These are phyloP conservation scores for Venturia carpophila DNA, from an alignment of 2,329 filamentous ascomycete genomes.

Conservation along the genomic window DNA sequence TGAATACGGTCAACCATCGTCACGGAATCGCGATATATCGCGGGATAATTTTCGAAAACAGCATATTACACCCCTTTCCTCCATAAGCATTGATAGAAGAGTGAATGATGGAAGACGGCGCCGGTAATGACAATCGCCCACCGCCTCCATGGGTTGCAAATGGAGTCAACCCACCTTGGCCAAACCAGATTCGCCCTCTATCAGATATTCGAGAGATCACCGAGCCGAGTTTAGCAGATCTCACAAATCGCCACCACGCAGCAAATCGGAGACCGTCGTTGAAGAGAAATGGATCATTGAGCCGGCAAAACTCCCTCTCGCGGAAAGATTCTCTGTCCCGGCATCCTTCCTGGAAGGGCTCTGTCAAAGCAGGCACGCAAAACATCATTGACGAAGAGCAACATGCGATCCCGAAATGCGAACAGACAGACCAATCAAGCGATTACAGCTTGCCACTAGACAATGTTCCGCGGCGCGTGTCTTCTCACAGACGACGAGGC, in stretches of 20 bases:
- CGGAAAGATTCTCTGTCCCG: conserved; percentile 1
- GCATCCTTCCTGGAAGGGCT: neutral
- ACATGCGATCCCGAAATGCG: conserved; percentile 12
- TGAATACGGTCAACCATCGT: conserved; percentile 1
- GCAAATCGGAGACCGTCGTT: conserved; percentile 15
- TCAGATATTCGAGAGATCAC: conserved; percentile 45
- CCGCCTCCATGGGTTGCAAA: conserved; percentile 16
- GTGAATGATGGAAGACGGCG: conserved; percentile 7
- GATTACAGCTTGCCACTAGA: conserved; percentile 34
- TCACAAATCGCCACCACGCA: conserved; percentile 25
- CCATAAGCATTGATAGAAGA: conserved; percentile 8
- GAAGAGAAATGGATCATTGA: conserved; percentile 24
- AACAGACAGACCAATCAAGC: conserved; percentile 18
- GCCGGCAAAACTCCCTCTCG: conserved; percentile 16
- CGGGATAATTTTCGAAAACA: neutral
- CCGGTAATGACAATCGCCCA: neutral
- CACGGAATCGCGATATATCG: neutral
- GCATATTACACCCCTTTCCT: neutral
- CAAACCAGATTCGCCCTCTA: conserved; percentile 35
- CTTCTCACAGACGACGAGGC: conserved; percentile 31
- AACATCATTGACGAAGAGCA: conserved; percentile 20
- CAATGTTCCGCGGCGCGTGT: conserved; percentile 40
- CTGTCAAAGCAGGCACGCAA: conserved; percentile 9
- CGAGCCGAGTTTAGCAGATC: conserved; percentile 40
- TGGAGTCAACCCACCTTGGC: conserved; percentile 21